Percentiles rank a stretch among this genome's conserved stretches.
phyloP scores from a whole-genome alignment of 2,329 filamentous ascomycete species.

The Aphanocladium album region DNA sequence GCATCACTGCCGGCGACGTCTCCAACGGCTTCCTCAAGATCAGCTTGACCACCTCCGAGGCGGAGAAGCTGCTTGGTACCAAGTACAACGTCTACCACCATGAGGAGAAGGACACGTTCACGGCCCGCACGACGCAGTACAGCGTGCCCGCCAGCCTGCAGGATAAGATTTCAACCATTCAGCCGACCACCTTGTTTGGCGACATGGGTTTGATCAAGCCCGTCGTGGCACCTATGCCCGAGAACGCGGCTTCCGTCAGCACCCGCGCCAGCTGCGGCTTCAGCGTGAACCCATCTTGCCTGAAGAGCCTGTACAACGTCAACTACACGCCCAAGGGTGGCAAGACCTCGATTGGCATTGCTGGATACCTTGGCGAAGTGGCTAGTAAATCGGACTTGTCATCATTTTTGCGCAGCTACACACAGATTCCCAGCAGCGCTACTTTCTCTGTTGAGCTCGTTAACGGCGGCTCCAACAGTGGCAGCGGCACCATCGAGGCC shows the following conservation, averaged over 20 bases:
- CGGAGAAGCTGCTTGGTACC: not conserved
- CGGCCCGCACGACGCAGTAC: not conserved
- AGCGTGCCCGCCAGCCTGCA: not conserved
- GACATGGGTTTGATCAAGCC: not conserved
- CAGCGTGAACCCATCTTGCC: not conserved
- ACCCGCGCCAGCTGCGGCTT: not conserved
- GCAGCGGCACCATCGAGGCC: no score
- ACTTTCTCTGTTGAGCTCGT: not conserved
- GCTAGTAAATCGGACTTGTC: not conserved
- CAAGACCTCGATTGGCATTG: not conserved
- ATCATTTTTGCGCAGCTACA: not conserved
- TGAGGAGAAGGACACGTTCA: not conserved
- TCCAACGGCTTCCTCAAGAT: slow-evolving; percentile 3
- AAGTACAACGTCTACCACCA: slow-evolving; percentile 5
- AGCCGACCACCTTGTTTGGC: not conserved
- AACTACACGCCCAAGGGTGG: not conserved
- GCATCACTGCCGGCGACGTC: not conserved
- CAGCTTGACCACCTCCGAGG: not conserved
- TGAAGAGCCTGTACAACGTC: not conserved
- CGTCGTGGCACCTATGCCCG: no score
- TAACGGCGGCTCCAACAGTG: not conserved
- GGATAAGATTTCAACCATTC: not conserved
- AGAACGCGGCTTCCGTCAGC: no score
- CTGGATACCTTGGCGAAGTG: not conserved
- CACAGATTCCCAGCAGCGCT: no score